phyloP scores from a whole-genome alignment of 169 alveolate species.

The Plasmodium malariae region DNA sequence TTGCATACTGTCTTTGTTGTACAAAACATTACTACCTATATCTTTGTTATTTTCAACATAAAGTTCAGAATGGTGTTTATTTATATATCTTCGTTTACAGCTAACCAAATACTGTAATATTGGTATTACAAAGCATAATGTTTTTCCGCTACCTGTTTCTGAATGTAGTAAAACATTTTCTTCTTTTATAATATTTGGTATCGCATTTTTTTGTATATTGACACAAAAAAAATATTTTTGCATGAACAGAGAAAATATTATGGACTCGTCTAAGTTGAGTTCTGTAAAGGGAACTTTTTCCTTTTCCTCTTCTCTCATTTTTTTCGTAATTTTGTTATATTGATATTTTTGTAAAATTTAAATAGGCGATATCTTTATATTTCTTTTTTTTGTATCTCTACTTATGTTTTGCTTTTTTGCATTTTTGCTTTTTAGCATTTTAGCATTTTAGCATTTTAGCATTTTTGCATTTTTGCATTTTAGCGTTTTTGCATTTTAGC shows the following conservation, averaged over 20 bases:
- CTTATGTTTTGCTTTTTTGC: no score
- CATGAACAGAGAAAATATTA: constrained; percentile 41
- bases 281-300: constrained; percentile 35
- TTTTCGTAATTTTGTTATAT: background rate
- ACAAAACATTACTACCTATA: background rate
- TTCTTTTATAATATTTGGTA: constrained; percentile 89
- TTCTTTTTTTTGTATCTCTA: no score
- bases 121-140: constrained; percentile 92
- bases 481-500: no score
- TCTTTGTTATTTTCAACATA: background rate
- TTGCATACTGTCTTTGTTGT: constrained; percentile 18
- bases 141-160: constrained; percentile 95
- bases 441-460: no score
- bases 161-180: constrained; percentile 94
- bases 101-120: constrained; percentile 89
- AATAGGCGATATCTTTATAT: no score
- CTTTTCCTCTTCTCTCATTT: constrained; percentile 16
- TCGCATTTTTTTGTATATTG: constrained; percentile 88
- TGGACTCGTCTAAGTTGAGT: constrained; percentile 36
- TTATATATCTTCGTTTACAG: constrained; percentile 77
- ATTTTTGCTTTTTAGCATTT: no score
- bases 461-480: no score
- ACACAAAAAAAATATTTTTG: constrained; percentile 67
- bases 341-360: no score
- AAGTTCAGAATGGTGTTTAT: background rate